A percentile compares a stretch with the other conserved stretches of the same genome.
Evolutionary conservation across 768 basidiomycete species (phyloP).

Genomic region (Rhizopogon vulgaris): DNA sequence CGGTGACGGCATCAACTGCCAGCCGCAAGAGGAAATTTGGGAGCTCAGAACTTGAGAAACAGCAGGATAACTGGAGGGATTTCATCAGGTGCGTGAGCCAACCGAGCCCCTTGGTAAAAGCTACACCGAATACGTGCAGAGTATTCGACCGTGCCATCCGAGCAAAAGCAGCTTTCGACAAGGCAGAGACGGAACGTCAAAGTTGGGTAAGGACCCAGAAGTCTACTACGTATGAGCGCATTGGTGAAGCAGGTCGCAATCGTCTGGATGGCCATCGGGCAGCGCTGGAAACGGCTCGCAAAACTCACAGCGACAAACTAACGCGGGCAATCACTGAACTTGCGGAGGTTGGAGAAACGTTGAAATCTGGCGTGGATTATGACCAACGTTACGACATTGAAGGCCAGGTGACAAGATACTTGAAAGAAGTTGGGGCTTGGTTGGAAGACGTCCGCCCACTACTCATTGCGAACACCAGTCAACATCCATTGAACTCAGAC

Average conservation of each 20-base stretch:
- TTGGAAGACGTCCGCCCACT: slow-evolving; percentile 19
- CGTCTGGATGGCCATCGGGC: slow-evolving; percentile 22
- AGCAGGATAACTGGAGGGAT: slow-evolving; percentile 20
- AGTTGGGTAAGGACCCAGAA: slow-evolving; percentile 27
- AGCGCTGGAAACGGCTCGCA: slow-evolving; percentile 20
- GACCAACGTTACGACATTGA: slow-evolving; percentile 21
- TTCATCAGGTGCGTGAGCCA: slow-evolving; percentile 21
- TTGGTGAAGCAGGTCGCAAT: slow-evolving; percentile 25
- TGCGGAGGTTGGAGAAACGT: slow-evolving; percentile 14
- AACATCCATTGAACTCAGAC: not conserved
- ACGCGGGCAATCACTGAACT: slow-evolving; percentile 19
- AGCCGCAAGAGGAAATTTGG: slow-evolving; percentile 23
- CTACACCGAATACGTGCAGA: slow-evolving; percentile 10
- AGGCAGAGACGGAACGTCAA: slow-evolving; percentile 23
- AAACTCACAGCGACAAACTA: slow-evolving; percentile 19
- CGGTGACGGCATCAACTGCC: slow-evolving; percentile 11
- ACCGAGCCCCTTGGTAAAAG: not conserved
- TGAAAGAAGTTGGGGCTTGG: slow-evolving; percentile 20
- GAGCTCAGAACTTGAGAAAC: slow-evolving; percentile 12
- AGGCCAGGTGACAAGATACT: slow-evolving; percentile 15
- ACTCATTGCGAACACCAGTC: slow-evolving; percentile 14
- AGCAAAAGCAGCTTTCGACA: slow-evolving; percentile 16
- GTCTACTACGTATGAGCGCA: slow-evolving; percentile 20
- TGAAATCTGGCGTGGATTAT: slow-evolving; percentile 19
- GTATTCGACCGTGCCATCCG: slow-evolving; percentile 25